phyloP scores from a whole-genome alignment of 768 basidiomycete genomes.

The Tricholoma sp. region DNA sequence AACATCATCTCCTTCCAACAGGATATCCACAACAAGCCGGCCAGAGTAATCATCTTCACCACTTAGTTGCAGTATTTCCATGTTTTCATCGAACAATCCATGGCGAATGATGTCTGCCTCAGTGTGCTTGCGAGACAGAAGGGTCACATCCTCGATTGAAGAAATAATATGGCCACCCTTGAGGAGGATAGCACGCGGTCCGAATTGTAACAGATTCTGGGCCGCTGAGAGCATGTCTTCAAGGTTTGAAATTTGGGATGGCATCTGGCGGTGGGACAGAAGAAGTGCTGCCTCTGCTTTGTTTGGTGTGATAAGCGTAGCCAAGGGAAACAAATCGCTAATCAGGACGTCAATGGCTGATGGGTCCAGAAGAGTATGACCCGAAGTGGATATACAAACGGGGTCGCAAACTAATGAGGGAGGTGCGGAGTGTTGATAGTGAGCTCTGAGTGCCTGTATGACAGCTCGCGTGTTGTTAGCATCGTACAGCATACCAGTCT shows the following conservation, averaged over 20 bases:
- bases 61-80: slow-evolving; percentile 50
- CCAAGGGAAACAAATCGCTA: slow-evolving; percentile 62
- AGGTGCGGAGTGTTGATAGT: slow-evolving; percentile 26
- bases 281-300: slow-evolving; percentile 73
- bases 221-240: slow-evolving; percentile 60
- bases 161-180: slow-evolving; percentile 79
- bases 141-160: slow-evolving; percentile 39
- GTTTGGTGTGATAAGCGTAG: slow-evolving; percentile 80
- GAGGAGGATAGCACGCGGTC: slow-evolving; percentile 58
- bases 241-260: slow-evolving; percentile 36
- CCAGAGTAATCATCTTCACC: slow-evolving; percentile 13
- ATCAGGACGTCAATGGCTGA: slow-evolving; percentile 60
- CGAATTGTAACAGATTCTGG: slow-evolving; percentile 39
- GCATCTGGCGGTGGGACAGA: slow-evolving; percentile 32
- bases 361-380: slow-evolving; percentile 67
- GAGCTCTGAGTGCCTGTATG: slow-evolving; percentile 40
- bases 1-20: slow-evolving; percentile 37
- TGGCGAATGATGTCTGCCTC: slow-evolving; percentile 37
- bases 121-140: slow-evolving; percentile 22
- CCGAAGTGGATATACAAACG: slow-evolving; percentile 88
- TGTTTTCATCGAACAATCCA: slow-evolving; percentile 47
- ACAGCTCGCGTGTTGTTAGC: slow-evolving; percentile 47
- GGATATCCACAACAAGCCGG: slow-evolving; percentile 58
- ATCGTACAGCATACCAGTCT: slow-evolving; percentile 87
- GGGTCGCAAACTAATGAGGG: slow-evolving; percentile 79